Percentiles rank a stretch among this genome's conserved stretches.
phyloP scores from a whole-genome alignment of 2,329 filamentous ascomycete genomes.

The Sphaceloma murrayae region DNA sequence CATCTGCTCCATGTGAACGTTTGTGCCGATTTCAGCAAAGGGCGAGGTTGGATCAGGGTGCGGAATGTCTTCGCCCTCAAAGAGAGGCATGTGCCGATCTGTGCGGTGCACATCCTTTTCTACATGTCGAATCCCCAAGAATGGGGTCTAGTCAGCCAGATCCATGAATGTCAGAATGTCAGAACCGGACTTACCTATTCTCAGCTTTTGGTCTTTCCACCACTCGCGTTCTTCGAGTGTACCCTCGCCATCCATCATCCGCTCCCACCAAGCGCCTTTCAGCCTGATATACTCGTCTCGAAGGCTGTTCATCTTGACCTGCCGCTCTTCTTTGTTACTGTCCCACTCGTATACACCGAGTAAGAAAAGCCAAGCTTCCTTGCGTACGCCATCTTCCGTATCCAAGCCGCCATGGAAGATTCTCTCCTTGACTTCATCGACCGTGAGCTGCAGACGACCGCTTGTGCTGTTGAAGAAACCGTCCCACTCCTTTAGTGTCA shows the following conservation, averaged over 20 bases:
- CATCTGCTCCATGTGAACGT: conserved; percentile 96
- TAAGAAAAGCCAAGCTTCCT: conserved; percentile 93
- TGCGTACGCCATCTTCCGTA: conserved; percentile 79
- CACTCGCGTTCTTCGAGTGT: conserved; percentile 78
- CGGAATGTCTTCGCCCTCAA: conserved; percentile 89
- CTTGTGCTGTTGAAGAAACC: conserved; percentile 69
- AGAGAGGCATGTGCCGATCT: conserved; percentile 88
- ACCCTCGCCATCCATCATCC: conserved; percentile 71
- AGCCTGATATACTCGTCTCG: conserved; percentile 89
- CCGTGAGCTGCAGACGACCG: conserved; percentile 66
- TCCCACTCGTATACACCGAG: conserved; percentile 91
- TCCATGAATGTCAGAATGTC: conserved; percentile 1
- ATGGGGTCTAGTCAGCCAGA: conserved; percentile 42
- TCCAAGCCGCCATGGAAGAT: conserved; percentile 91
- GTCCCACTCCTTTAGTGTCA: conserved; percentile 83
- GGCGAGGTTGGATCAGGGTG: conserved; percentile 94
- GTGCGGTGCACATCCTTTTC: conserved; percentile 98
- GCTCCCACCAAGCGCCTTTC: conserved; percentile 94
- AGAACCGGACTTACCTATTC: conserved; percentile 63
- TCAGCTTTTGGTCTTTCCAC: conserved; percentile 88
- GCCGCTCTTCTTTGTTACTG: conserved; percentile 75
- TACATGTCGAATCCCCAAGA: conserved; percentile 48
- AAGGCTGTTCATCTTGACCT: conserved; percentile 70
- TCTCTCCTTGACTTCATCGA: conserved; percentile 92
- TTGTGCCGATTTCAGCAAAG: conserved; percentile 85